phyloP scores from a whole-genome alignment of 2,329 filamentous ascomycete genomes.

The Colletotrichum costaricense region DNA sequence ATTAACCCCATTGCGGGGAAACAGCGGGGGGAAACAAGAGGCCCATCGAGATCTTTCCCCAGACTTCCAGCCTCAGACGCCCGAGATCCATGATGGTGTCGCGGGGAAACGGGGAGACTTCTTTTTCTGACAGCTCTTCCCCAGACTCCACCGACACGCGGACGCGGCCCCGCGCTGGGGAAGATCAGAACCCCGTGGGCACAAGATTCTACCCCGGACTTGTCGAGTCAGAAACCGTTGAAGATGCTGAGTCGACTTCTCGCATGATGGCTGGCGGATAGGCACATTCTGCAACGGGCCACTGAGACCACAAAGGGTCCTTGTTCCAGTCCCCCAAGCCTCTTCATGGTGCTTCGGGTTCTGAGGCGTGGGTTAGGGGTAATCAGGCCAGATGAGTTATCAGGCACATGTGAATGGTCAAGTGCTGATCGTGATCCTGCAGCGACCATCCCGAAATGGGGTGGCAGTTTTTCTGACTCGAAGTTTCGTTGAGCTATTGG shows the following conservation, averaged over 20 bases:
- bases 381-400: background rate
- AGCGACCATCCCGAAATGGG: background rate
- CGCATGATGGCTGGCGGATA: background rate
- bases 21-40: background rate
- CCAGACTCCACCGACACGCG: background rate
- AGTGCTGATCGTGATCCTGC: background rate
- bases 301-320: background rate
- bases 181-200: background rate
- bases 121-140: slow-evolving; percentile 1
- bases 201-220: slow-evolving; percentile 17
- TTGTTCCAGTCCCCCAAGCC: background rate
- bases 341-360: background rate
- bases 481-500: background rate
- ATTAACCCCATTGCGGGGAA: slow-evolving; percentile 6
- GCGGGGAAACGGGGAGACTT: background rate
- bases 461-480: slow-evolving; percentile 20
- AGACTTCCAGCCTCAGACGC: background rate
- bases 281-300: background rate
- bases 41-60: background rate
- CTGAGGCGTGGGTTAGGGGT: background rate
- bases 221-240: slow-evolving; percentile 13
- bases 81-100: background rate
- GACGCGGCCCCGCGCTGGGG: background rate
- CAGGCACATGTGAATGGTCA: background rate
- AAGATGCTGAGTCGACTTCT: background rate